These are phyloP conservation scores for Spergularia marina DNA, from an alignment of 148 eudicot species.

Conservation along the genomic window DNA sequence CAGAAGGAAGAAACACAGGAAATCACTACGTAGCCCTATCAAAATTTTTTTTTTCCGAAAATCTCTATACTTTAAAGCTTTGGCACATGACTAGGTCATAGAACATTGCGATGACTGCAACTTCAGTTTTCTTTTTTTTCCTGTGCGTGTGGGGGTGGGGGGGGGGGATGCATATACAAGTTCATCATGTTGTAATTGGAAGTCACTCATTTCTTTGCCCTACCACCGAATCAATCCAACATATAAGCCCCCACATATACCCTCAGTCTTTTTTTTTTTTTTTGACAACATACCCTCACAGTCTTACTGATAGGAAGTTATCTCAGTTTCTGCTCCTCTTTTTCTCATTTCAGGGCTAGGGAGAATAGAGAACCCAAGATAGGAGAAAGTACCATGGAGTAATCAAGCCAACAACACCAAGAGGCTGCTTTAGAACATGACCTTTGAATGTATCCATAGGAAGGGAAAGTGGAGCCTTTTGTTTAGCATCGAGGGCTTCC, in stretches of 20 bases:
- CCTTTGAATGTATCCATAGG: constrained; percentile 84
- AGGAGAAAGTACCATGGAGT: constrained; percentile 74
- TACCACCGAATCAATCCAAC: background rate
- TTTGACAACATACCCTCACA: background rate
- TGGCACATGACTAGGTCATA: constrained; percentile 2
- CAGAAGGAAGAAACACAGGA: background rate
- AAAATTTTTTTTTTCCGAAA: too few species aligned
- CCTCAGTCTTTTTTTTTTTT: background rate
- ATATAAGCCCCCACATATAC: background rate
- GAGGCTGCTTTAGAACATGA: constrained; percentile 80
- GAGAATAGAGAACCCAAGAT: background rate
- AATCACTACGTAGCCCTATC: too few species aligned
- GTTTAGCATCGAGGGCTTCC: constrained; percentile 84
- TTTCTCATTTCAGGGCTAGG: background rate
- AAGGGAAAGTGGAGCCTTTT: constrained; percentile 74
- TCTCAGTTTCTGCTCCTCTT: background rate
- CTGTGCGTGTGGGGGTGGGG: too few species aligned
- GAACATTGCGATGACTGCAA: background rate
- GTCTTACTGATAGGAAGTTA: background rate
- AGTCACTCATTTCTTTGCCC: background rate
- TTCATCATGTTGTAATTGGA: background rate
- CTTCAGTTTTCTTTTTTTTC: too few species aligned
- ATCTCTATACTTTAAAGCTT: background rate
- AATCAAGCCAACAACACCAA: constrained; percentile 95
- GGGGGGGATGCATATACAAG: too few species aligned